Percentiles rank a stretch among this genome's conserved stretches.
Conservation (phyloP, 441 rosid genomes). For the Erodium chrysanthum region DNA sequence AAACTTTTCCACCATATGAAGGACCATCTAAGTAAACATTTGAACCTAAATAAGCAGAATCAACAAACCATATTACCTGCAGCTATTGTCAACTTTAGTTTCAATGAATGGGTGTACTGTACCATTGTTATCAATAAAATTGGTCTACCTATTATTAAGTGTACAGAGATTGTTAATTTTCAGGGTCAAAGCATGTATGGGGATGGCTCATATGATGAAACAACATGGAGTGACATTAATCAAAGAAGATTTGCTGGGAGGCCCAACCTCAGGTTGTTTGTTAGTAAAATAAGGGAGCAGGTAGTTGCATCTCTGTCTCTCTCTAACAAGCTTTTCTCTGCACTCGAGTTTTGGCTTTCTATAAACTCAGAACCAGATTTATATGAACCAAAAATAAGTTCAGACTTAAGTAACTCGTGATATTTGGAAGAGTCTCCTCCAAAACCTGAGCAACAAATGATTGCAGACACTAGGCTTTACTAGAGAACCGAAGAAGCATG, state of each 20-base stretch:
- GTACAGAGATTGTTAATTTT: constrained; percentile 23
- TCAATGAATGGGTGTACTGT: neutral
- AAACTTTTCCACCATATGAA: neutral
- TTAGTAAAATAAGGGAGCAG: constrained; percentile 62
- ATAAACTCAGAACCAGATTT: neutral
- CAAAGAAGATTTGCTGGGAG: constrained; percentile 26
- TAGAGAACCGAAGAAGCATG: neutral
- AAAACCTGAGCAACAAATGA: neutral
- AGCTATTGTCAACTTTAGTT: neutral
- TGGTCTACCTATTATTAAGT: neutral
- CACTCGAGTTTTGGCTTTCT: neutral
- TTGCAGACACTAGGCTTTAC: neutral
- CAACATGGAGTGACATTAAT: constrained; percentile 21
- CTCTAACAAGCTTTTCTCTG: neutral
- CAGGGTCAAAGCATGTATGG: constrained; percentile 26
- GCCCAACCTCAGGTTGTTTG: constrained; percentile 50
- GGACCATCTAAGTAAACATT: neutral
- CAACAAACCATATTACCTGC: neutral
- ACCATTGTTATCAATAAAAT: neutral
- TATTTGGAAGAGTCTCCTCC: neutral
- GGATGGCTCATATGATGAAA: constrained; percentile 34
- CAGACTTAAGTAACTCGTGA: neutral
- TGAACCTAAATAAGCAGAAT: neutral
- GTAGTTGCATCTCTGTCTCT: constrained; percentile 22
- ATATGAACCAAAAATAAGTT: neutral